A percentile compares a stretch with the other conserved stretches of the same genome.
phyloP scores from a whole-genome alignment of 768 basidiomycete genomes.

The Flagelloscypha sp. region DNA sequence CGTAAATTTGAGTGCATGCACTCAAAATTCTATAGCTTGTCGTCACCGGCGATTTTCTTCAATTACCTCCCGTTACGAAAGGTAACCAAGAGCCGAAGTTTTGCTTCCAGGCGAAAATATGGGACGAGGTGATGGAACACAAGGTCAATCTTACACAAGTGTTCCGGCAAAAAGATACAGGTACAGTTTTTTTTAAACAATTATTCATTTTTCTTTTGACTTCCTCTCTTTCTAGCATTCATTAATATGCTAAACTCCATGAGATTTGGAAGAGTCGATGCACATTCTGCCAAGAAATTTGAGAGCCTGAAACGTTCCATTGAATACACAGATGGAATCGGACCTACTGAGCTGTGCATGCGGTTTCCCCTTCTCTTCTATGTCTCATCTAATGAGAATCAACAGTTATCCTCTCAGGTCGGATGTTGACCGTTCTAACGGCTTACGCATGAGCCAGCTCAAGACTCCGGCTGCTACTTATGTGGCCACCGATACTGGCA shows the following conservation, averaged over 20 bases:
- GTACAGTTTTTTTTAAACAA: too few species aligned
- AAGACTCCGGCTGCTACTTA: conserved; percentile 36
- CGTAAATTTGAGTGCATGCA: neutral
- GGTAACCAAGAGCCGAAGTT: conserved; percentile 59
- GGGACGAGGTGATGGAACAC: conserved; percentile 55
- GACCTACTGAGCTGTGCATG: conserved; percentile 59
- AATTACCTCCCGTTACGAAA: conserved; percentile 87
- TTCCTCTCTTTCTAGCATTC: conserved; percentile 36
- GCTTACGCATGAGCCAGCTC: conserved; percentile 38
- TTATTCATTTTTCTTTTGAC: neutral
- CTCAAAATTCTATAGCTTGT: conserved; percentile 45
- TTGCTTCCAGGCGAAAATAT: conserved; percentile 81
- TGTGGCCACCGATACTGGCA: conserved; percentile 41
- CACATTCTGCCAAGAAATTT: conserved; percentile 43
- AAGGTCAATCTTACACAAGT: conserved; percentile 65
- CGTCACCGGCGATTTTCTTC: conserved; percentile 97
- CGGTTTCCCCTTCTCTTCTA: neutral
- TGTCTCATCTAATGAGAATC: too few species aligned
- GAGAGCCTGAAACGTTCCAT: conserved; percentile 38
- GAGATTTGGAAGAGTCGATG: conserved; percentile 53
- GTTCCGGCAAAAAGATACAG: conserved; percentile 65
- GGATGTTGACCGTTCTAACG: conserved; percentile 60
- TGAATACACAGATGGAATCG: conserved; percentile 47
- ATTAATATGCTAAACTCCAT: conserved; percentile 75
- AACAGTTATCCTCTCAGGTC: conserved; percentile 57